These are phyloP conservation scores for Apophysomyces elegans DNA, from an alignment of 371 early-diverging fungal species.

Conservation along the genomic window DNA sequence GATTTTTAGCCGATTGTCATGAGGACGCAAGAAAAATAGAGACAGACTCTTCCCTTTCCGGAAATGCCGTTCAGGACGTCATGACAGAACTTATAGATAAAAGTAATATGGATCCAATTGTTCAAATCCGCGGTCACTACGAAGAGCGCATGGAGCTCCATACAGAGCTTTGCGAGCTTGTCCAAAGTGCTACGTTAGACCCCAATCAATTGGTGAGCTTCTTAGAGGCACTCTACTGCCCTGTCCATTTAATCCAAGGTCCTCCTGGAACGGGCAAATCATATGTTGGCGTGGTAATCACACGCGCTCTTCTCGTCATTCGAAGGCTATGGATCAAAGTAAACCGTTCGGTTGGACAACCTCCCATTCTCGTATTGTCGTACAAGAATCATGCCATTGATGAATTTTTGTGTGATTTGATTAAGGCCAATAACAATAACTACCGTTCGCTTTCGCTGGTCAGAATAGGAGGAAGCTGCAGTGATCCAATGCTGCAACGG, in stretches of 20 bases:
- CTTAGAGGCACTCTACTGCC: not conserved
- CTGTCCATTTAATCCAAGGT: conserved; percentile 1
- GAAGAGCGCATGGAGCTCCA: not conserved
- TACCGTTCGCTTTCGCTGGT: not conserved
- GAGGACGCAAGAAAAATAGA: not conserved
- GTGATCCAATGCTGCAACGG: not conserved
- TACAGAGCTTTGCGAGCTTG: not conserved
- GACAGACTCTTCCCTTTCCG: not conserved
- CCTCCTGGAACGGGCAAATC: conserved; percentile 6
- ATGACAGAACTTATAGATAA: not conserved
- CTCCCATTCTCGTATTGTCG: not conserved
- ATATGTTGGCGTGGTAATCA: not conserved
- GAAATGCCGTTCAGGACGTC: not conserved
- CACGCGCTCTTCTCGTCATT: not conserved
- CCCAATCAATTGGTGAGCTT: not conserved
- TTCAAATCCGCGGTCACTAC: not conserved
- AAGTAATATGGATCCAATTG: conserved; percentile 6
- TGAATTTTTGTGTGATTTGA: conserved; percentile 5
- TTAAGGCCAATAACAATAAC: not conserved
- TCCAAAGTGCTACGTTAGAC: not conserved
- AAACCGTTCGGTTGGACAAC: not conserved
- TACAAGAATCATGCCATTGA: conserved; percentile 7
- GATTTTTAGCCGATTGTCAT: not conserved
- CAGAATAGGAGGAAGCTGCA: conserved; percentile 6
- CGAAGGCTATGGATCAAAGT: conserved; percentile 2